Conservation (phyloP, 495 filamentous ascomycete species). For the Podospora australis region DNA sequence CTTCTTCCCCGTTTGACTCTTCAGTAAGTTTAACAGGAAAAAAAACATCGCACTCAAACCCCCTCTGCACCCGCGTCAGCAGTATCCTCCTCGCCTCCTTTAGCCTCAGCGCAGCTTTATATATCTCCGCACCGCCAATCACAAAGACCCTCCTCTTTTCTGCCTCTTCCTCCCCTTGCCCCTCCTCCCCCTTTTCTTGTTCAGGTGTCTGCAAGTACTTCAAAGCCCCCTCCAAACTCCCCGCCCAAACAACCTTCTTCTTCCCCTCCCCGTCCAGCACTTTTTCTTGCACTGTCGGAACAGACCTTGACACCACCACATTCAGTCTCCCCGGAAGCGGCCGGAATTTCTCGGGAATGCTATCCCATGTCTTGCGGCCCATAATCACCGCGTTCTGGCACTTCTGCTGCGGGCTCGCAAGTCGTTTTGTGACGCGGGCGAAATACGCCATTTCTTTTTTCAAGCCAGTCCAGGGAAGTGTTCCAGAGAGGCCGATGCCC, state of each 20-base stretch:
- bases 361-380: slow-evolving; percentile 94
- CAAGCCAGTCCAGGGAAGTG: slow-evolving; percentile 82
- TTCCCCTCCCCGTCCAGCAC: not conserved
- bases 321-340: slow-evolving; percentile 73
- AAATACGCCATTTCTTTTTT: slow-evolving; percentile 92
- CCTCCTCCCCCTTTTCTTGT: too few relatives aligned
- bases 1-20: too few relatives aligned
- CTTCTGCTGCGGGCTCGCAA: slow-evolving; percentile 9
- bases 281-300: not conserved
- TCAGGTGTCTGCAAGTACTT: slow-evolving; percentile 21
- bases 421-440: slow-evolving; percentile 75
- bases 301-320: slow-evolving; percentile 60
- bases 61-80: slow-evolving; percentile 54
- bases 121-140: slow-evolving; percentile 87
- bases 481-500: slow-evolving; percentile 77
- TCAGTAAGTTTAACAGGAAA: slow-evolving; percentile 57
- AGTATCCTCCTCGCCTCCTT: slow-evolving; percentile 48
- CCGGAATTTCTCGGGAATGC: slow-evolving; percentile 67
- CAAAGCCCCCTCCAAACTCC: slow-evolving; percentile 55
- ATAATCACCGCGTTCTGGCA: slow-evolving; percentile 77
- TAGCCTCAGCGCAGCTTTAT: slow-evolving; percentile 56
- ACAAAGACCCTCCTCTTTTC: slow-evolving; percentile 59
- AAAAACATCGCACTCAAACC: slow-evolving; percentile 84
- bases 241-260: slow-evolving; percentile 23
- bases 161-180: not conserved